These are phyloP conservation scores for Cryptococcus neoformans DNA, from an alignment of 1,284 basidiomycete species.

Conservation along the genomic window DNA sequence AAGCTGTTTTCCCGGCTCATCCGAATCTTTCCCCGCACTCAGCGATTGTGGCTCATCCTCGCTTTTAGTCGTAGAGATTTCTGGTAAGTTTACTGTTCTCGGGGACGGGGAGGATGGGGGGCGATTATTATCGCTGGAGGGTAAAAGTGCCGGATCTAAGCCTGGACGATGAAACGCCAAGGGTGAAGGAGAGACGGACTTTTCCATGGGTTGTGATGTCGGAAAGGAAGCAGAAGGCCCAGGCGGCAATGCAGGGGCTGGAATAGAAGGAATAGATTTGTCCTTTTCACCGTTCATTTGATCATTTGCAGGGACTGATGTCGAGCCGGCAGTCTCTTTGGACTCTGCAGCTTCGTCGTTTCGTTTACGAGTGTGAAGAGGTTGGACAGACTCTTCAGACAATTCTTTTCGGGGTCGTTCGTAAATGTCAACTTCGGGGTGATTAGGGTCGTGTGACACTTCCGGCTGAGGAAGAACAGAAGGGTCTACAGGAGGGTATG, in stretches of 20 bases:
- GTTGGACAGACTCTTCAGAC: constrained; percentile 30
- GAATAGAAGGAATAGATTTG: background rate
- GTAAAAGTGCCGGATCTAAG: background rate
- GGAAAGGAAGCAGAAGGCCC: background rate
- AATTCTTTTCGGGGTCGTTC: constrained; percentile 42
- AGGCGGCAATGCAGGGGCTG: background rate
- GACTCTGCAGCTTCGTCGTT: background rate
- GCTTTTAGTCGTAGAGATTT: constrained; percentile 5
- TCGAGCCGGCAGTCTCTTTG: background rate
- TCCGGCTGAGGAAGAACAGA: constrained; percentile 1
- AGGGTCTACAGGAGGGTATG: constrained; percentile 57
- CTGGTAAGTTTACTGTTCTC: constrained; percentile 21
- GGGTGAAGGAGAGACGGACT: background rate
- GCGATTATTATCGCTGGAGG: background rate
- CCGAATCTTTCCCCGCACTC: background rate
- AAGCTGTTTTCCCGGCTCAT: constrained; percentile 53
- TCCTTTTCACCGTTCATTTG: background rate
- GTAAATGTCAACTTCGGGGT: constrained; percentile 6
- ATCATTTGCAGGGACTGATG: too few species aligned
- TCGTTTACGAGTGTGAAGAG: background rate
- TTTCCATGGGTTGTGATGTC: background rate
- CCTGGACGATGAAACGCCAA: background rate
- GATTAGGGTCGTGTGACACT: background rate
- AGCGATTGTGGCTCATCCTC: background rate
- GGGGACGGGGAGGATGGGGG: constrained; percentile 39